These are phyloP conservation scores for Leishmania lainsoni DNA, from an alignment of 208 protist species.

Conservation along the genomic window DNA sequence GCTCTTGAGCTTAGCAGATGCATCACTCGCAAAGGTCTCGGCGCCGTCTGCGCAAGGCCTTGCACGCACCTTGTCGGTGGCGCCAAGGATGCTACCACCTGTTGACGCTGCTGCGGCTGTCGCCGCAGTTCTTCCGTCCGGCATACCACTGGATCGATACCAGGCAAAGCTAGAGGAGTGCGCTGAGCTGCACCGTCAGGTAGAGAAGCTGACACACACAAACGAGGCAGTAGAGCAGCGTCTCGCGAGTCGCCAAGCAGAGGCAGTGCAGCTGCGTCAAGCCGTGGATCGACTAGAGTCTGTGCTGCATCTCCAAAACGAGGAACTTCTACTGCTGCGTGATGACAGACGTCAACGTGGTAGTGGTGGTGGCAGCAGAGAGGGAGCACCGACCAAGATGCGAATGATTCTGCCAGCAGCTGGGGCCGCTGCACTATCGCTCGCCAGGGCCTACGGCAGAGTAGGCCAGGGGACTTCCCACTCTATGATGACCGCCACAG, in stretches of 20 bases:
- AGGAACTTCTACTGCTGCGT: not conserved
- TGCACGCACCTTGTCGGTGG: not conserved
- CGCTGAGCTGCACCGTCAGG: slow-evolving; percentile 17
- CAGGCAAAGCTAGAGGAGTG: slow-evolving; percentile 32
- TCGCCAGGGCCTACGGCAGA: not conserved
- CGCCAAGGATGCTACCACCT: not conserved
- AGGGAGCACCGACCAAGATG: not conserved
- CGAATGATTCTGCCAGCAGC: not conserved
- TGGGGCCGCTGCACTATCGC: not conserved
- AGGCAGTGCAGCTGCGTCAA: slow-evolving; percentile 9
- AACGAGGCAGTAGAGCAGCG: slow-evolving; percentile 5
- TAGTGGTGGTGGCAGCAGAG: not conserved
- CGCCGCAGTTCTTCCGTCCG: not conserved
- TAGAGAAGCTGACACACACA: slow-evolving; percentile 7
- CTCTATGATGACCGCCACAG: not conserved
- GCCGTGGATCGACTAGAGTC: slow-evolving; percentile 11
- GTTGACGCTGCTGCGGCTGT: not conserved
- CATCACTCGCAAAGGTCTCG: not conserved
- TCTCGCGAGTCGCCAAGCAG: slow-evolving; percentile 4
- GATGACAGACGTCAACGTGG: slow-evolving; percentile 6
- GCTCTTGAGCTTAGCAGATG: not conserved
- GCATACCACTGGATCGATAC: slow-evolving; percentile 17
- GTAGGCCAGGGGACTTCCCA: not conserved
- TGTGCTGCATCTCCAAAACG: not conserved
- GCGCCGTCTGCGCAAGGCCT: not conserved